Evolutionary conservation across 2,329 filamentous ascomycete genomes (phyloP).

Genomic region (Aspergillus persii): DNA sequence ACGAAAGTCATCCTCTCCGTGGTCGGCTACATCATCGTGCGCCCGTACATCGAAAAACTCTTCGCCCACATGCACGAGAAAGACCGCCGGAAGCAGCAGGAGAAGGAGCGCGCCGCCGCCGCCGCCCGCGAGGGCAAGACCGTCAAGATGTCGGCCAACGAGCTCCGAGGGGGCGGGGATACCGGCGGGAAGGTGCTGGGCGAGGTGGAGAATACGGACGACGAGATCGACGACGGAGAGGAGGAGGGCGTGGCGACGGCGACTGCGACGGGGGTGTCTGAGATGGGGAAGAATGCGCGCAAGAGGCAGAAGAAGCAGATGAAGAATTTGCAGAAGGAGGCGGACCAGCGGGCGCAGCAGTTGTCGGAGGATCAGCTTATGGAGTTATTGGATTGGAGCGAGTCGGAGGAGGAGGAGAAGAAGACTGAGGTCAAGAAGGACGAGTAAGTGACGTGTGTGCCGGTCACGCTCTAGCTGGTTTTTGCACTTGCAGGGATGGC

Average conservation of each 20-base stretch:
- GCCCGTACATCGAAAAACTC: conserved; percentile 70
- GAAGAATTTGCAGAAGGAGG: conserved; percentile 59
- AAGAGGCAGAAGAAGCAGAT: conserved; percentile 66
- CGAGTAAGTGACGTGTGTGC: background rate
- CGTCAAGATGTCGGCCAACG: conserved; percentile 62
- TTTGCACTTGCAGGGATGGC: background rate
- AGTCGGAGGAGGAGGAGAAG: conserved; percentile 25
- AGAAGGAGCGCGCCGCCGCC: conserved; percentile 58
- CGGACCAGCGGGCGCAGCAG: conserved; percentile 62
- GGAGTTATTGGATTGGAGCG: conserved; percentile 63
- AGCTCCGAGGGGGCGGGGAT: conserved; percentile 56
- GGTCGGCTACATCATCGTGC: conserved; percentile 69
- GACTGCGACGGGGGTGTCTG: conserved; percentile 48
- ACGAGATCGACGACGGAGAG: conserved; percentile 45
- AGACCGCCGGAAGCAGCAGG: conserved; percentile 43
- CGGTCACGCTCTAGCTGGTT: background rate
- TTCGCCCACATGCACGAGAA: conserved; percentile 55
- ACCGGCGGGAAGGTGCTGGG: conserved; percentile 48
- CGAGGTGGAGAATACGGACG: conserved; percentile 39
- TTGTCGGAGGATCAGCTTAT: conserved; percentile 73
- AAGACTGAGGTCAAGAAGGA: background rate
- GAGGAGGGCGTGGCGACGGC: conserved; percentile 37
- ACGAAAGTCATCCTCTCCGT: conserved; percentile 70
- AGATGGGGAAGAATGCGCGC: conserved; percentile 70
- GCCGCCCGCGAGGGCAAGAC: conserved; percentile 42